These are phyloP conservation scores for Fusarium praegraminearum DNA, from an alignment of 2,329 filamentous ascomycete genomes.

Conservation along the genomic window DNA sequence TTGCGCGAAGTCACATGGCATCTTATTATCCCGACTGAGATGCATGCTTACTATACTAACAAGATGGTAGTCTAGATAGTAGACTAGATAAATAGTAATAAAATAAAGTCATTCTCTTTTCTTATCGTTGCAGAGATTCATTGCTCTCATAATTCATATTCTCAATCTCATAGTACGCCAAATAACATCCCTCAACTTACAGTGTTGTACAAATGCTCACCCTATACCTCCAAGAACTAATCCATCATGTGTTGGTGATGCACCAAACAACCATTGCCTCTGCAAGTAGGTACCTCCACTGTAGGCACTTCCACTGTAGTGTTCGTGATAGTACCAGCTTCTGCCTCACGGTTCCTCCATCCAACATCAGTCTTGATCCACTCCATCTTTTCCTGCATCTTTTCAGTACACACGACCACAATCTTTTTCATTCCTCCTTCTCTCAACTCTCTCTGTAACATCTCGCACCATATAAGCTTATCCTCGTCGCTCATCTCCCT, in stretches of 20 bases:
- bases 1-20: constrained; percentile 50
- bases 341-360: constrained; percentile 29
- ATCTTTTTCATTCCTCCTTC: constrained; percentile 25
- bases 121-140: not conserved
- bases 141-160: not conserved
- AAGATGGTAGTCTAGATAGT: not conserved
- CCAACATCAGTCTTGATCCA: constrained; percentile 42
- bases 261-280: not conserved
- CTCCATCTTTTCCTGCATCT: constrained; percentile 44
- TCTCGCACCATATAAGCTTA: constrained; percentile 54
- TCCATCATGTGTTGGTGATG: not conserved
- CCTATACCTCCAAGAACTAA: not conserved
- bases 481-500: constrained; percentile 48
- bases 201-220: not conserved
- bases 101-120: constrained; percentile 4
- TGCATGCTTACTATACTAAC: constrained; percentile 10
- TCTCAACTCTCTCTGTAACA: constrained; percentile 49
- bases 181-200: not conserved
- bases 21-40: constrained; percentile 13
- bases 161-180: not conserved
- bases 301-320: not conserved
- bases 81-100: not conserved
- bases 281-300: not conserved
- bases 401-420: constrained; percentile 46
- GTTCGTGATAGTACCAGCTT: not conserved